These are phyloP conservation scores for Nicotiana tomentosiformis DNA, from an alignment of 257 asterid genomes.

Conservation along the genomic window DNA sequence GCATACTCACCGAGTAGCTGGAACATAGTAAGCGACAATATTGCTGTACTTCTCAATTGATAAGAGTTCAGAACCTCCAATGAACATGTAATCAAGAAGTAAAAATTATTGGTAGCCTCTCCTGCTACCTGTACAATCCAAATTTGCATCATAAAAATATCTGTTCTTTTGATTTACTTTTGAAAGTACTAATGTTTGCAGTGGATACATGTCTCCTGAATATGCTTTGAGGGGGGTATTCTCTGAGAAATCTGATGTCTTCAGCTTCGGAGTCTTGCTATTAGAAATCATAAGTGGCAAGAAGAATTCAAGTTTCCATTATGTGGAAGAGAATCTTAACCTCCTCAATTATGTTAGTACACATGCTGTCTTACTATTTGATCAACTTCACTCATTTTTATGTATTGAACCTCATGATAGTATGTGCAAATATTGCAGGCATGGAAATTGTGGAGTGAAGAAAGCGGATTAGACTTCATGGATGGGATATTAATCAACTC, in stretches of 20 bases:
- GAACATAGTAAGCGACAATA: constrained; percentile 23
- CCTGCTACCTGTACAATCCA: background rate
- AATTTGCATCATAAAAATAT: background rate
- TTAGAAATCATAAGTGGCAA: constrained; percentile 15
- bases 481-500: background rate
- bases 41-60: background rate
- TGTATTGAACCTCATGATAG: background rate
- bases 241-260: constrained; percentile 16
- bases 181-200: background rate
- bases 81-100: background rate
- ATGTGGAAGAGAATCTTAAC: constrained; percentile 7
- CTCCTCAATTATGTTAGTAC: constrained; percentile 9
- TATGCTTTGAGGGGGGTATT: constrained; percentile 14
- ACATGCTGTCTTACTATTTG: background rate
- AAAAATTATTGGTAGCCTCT: background rate
- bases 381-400: background rate
- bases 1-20: constrained; percentile 25
- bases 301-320: constrained; percentile 12
- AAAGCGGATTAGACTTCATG: background rate
- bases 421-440: background rate
- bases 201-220: constrained; percentile 19
- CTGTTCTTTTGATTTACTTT: background rate
- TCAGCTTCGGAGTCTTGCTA: constrained; percentile 14
- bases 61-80: background rate
- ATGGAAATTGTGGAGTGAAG: constrained; percentile 14